Conservation (phyloP, 1,284 basidiomycete species). For the Rhodotorula sp. region DNA sequence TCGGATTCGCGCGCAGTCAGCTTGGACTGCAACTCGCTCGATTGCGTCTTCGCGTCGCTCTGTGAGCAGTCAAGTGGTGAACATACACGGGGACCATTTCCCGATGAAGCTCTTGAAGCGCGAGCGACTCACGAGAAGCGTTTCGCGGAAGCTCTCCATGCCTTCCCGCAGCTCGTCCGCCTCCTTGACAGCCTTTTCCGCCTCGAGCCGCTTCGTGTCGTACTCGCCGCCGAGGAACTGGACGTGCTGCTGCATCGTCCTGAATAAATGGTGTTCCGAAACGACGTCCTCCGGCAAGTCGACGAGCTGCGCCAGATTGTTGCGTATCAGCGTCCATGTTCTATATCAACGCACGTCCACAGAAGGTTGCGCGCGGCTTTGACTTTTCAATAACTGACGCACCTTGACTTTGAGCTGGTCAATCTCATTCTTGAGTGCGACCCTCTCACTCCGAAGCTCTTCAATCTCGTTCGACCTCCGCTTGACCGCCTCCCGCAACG, state of each 20-base stretch:
- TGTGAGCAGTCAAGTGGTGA: neutral
- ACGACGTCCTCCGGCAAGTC: conserved; percentile 44
- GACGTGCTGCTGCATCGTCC: conserved; percentile 40
- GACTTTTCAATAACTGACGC: neutral
- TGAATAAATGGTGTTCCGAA: conserved; percentile 39
- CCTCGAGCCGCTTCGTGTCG: conserved; percentile 37
- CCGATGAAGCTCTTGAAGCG: too few species aligned
- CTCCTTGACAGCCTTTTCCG: conserved; percentile 39
- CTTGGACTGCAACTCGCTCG: conserved; percentile 39
- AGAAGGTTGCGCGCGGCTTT: neutral
- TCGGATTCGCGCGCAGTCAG: conserved; percentile 62
- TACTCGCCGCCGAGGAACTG: conserved; percentile 35
- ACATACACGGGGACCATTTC: neutral
- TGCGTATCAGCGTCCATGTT: neutral
- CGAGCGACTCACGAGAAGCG: conserved; percentile 27
- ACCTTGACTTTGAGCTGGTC: conserved; percentile 34
- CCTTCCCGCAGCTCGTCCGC: conserved; percentile 40
- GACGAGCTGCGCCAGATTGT: conserved; percentile 29
- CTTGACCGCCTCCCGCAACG: conserved; percentile 13
- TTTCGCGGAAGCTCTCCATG: conserved; percentile 38
- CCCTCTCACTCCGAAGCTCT: conserved; percentile 28
- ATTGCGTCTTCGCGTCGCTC: conserved; percentile 37
- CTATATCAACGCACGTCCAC: neutral
- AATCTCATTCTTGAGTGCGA: conserved; percentile 33
- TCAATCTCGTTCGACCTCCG: conserved; percentile 33